Percentiles rank a stretch among this genome's conserved stretches.
Evolutionary conservation across 1,139 yeast species (phyloP).

Genomic region (Pichia sp.): DNA sequence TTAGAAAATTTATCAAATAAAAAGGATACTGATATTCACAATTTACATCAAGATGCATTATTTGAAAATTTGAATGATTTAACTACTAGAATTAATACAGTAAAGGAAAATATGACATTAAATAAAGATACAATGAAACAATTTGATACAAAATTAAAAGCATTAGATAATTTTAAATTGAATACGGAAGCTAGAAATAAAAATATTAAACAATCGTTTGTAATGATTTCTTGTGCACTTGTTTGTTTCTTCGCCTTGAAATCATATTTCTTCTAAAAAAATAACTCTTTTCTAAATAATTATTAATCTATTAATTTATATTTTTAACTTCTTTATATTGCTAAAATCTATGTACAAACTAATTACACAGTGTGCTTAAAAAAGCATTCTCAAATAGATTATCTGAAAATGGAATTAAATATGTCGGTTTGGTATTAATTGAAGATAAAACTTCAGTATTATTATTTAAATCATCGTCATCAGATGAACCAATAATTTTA

Average conservation of each 20-base stretch:
- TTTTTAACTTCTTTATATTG: neutral
- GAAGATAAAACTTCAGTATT: neutral
- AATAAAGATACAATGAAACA: conserved; percentile 20
- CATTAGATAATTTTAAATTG: conserved; percentile 18
- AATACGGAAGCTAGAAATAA: conserved; percentile 15
- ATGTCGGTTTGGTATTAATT: neutral
- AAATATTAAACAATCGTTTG: conserved; percentile 12
- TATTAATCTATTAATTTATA: neutral
- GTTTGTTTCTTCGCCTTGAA: neutral
- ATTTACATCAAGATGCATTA: conserved; percentile 18
- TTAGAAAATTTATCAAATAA: conserved; percentile 16
- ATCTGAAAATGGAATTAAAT: neutral
- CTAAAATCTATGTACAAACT: neutral
- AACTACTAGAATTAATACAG: conserved; percentile 20
- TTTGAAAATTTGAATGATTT: conserved; percentile 25
- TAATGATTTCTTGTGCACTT: neutral
- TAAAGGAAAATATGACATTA: conserved; percentile 15
- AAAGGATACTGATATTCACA: conserved; percentile 16
- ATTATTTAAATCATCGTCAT: conserved; percentile 32
- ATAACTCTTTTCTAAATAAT: neutral
- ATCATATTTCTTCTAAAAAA: neutral
- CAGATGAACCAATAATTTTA: conserved; percentile 76
- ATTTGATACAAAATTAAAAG: conserved; percentile 19
- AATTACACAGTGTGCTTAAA: neutral
- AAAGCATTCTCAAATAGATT: neutral